Evolutionary conservation across 78 protist genomes (phyloP).

Genomic region (Dictyostelium citrinum): DNA sequence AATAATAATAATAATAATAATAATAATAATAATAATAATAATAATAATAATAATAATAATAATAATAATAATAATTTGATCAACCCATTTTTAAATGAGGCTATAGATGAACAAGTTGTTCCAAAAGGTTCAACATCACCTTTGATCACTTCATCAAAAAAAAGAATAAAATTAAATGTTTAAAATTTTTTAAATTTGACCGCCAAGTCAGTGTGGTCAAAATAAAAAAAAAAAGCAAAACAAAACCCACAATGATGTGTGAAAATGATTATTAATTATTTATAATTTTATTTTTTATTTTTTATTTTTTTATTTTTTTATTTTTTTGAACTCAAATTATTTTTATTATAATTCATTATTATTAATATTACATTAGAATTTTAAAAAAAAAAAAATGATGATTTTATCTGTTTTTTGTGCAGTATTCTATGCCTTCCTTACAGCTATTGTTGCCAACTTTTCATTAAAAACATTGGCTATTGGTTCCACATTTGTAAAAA

Average conservation of each 20-base stretch:
- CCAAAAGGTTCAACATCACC: conserved; percentile 71
- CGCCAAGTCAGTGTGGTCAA: not conserved
- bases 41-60: not conserved
- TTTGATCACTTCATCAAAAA: conserved; percentile 7
- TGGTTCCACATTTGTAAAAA: not conserved
- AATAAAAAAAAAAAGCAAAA: too few species aligned
- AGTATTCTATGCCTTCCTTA: not conserved
- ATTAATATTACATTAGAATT: too few species aligned
- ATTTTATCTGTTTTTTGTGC: not conserved
- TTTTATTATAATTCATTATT: too few species aligned
- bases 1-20: not conserved
- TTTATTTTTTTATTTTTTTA: too few species aligned
- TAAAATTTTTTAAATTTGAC: not conserved
- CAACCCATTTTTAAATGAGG: not conserved
- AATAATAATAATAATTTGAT: not conserved
- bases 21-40: not conserved
- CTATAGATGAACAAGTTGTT: conserved; percentile 58
- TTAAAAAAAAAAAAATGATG: not conserved
- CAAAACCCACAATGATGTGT: not conserved
- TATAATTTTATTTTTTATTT: too few species aligned
- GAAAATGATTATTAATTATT: not conserved
- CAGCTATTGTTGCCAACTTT: not conserved
- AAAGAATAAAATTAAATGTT: conserved; percentile 1
- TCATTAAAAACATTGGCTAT: not conserved
- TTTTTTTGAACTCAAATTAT: not conserved